phyloP scores from a whole-genome alignment of 768 basidiomycete species.

The Psilocybe cubensis region DNA sequence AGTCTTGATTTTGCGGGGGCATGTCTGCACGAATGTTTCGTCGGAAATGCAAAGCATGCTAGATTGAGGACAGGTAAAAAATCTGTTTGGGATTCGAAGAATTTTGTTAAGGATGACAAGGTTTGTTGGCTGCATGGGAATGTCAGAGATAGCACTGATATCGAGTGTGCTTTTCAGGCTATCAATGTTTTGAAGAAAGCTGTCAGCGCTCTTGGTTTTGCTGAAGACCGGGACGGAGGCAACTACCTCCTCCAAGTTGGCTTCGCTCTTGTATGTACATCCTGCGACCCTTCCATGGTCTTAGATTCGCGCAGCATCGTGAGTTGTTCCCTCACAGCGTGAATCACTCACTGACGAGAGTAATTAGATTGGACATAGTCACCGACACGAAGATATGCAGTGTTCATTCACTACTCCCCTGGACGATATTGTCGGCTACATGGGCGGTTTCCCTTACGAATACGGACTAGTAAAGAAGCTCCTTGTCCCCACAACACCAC shows the following conservation, averaged over 20 bases:
- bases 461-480: constrained; percentile 12
- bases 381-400: constrained; percentile 60
- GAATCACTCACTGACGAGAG: neutral
- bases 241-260: constrained; percentile 23
- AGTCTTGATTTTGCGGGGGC: constrained; percentile 62
- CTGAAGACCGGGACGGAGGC: constrained; percentile 32
- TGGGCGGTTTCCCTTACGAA: constrained; percentile 20
- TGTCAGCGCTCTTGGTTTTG: constrained; percentile 31
- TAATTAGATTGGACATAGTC: constrained; percentile 63
- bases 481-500: neutral
- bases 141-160: no score
- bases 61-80: constrained; percentile 26
- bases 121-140: constrained; percentile 36
- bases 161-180: no score
- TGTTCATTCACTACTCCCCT: constrained; percentile 16
- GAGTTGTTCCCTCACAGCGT: constrained; percentile 14
- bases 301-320: constrained; percentile 55
- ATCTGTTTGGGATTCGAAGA: constrained; percentile 47
- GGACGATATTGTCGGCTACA: constrained; percentile 10
- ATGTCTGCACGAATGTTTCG: constrained; percentile 61
- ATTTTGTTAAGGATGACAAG: constrained; percentile 64
- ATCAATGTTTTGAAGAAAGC: constrained; percentile 44
- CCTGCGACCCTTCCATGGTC: constrained; percentile 52
- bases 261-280: constrained; percentile 46
- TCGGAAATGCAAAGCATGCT: constrained; percentile 26